Evolutionary conservation across 2,329 filamentous ascomycete species (phyloP), one percentile per base, ranked within the genome.

Genomic region (Xylaria hypoxylon): DNA sequence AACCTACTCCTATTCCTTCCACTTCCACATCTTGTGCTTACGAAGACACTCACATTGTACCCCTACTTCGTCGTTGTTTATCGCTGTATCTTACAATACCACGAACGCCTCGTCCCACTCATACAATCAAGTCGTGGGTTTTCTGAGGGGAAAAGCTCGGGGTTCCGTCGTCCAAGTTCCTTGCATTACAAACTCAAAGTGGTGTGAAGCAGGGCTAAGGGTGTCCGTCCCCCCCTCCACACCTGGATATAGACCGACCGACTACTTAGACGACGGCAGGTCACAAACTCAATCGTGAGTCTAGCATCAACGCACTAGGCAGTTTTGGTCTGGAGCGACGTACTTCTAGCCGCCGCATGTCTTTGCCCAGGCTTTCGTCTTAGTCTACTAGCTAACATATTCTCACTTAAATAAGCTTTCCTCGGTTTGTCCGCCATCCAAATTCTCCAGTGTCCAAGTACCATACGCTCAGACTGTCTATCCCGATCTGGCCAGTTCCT

Each of bases 221-320:
- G 51, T 44, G 19, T 38, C 63, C 35, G 63, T n/a, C 42, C 22
- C 11, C 45, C 44, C 44, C 45, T 58, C 45, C 35, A 24, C 15
- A 10, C 15, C 59, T 44, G 58, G 33, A 58, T 53, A 59, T 38
- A 55, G 47, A 15, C 62, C 62, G 55, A n/a, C 55, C 62, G 47
- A 31, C 38, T 38, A 17, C 13, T n/a, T 42, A 40, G 64, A 38
- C 44, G 3, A 31, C 58, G 58, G 64, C 59, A 63, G 24, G 59
- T 15, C 53, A 28, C n/a, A 53, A 66, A 66, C 64, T 63, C 47
- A 63, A 66, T 66, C 63, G 64, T 55, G 59, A 50, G 64, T 63
- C 47, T 48, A 62, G 44, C 47, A 58, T 47, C 52, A 58, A 35
- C 22, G 19, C 47, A 13, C 42, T 35, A 44, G 40, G 35, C 44